Evolutionary conservation across 768 basidiomycete species (phyloP).

Genomic region (Lactarius trivialis): DNA sequence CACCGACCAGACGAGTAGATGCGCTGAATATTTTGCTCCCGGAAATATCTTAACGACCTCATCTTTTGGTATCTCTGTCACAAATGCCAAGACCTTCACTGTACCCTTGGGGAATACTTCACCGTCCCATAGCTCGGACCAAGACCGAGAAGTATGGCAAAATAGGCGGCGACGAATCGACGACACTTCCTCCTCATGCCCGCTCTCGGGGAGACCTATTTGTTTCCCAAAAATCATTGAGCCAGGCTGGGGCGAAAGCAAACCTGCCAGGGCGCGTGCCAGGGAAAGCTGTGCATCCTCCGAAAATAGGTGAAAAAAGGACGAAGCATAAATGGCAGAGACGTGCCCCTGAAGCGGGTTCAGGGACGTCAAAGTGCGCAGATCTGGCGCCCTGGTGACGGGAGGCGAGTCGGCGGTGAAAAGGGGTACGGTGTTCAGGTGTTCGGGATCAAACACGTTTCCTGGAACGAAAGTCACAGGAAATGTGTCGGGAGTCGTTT

Average conservation of each 20-base stretch:
- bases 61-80: background rate
- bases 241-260: constrained; percentile 40
- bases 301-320: constrained; percentile 47
- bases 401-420: constrained; percentile 25
- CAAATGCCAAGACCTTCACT: constrained; percentile 27
- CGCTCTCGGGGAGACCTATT: constrained; percentile 31
- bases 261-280: constrained; percentile 35
- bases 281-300: constrained; percentile 36
- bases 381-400: constrained; percentile 22
- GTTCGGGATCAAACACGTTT: constrained; percentile 42
- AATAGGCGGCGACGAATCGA: constrained; percentile 24
- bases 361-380: constrained; percentile 35
- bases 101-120: constrained; percentile 32
- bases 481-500: constrained; percentile 43
- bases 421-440: constrained; percentile 32
- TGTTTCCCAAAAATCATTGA: constrained; percentile 44
- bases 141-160: constrained; percentile 33
- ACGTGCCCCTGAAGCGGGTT: constrained; percentile 41
- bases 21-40: background rate
- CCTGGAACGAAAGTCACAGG: constrained; percentile 51
- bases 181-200: constrained; percentile 10
- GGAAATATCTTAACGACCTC: background rate
- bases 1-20: background rate
- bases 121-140: constrained; percentile 36
- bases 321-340: constrained; percentile 43